Base-by-base conservation (phyloP, 768 basidiomycete species). In the Tricholoma matsutake region DNA sequence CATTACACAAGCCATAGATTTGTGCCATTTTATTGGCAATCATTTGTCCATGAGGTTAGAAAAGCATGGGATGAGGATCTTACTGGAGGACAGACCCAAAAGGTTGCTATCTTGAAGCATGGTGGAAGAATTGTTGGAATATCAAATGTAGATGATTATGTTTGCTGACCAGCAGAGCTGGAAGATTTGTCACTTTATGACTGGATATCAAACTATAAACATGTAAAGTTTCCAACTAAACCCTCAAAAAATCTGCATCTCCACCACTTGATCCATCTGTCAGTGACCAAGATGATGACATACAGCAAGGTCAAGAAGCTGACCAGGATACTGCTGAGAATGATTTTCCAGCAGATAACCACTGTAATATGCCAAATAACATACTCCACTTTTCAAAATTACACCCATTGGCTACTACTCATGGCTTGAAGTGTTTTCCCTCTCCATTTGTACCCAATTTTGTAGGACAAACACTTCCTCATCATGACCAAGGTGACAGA, bases 1-100 rank as follows among this genome's bases (percentile, higher is more conserved):
- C 75, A 76, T 25, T 78, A 79, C 57, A 77, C 75, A 0, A 72
- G 66, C 56, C 72, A 76, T 59, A 65, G 34, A 11, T 79, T 78
- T 65, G 61, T 67, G 1, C 37, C 65, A 5, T 71, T 77, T 29
- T 75, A 63, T 56, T 80, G 76, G 78, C 56, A 63, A 49, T 52
- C 52, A 10, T 79, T 61, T 70, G 69, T 78, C 0, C 9, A 37
- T 16, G 69, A 74, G 39, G 73, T 64, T 0, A 18, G 57, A 18
- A 47, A 54, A 10, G 34, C 54, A 1, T 74, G 71, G 64, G 37
- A 54, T 20, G 28, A 37, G 39, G 39, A 52, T 16, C 56, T 58
- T 1, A 60, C 65, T 22, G 22, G 54, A 56, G 51, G 22, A 64
- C 25, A 37, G 8, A 60, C 31, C 35, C 56, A 71, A 1, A 70